Percentiles rank a stretch among this genome's conserved stretches.
Conservation (phyloP, 2,329 filamentous ascomycete species). For the Aspergillus amoenus region DNA sequence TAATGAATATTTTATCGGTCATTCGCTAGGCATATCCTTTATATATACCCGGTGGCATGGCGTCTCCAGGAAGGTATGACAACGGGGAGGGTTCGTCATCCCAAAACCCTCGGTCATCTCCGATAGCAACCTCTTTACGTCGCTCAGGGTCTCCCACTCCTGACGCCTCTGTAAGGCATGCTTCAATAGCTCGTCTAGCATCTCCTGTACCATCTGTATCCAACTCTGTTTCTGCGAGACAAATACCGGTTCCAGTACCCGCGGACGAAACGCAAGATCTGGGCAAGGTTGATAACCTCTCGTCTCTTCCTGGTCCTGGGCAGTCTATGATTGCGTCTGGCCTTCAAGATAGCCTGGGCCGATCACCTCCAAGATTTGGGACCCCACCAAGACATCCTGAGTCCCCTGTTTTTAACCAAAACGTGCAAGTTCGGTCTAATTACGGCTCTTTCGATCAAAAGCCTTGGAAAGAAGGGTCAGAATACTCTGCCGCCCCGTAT, state of each 20-base stretch:
- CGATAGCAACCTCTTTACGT: slow-evolving; percentile 32
- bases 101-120: slow-evolving; percentile 31
- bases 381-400: slow-evolving; percentile 53
- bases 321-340: slow-evolving; percentile 86
- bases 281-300: slow-evolving; percentile 57
- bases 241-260: slow-evolving; percentile 42
- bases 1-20: not conserved
- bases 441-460: slow-evolving; percentile 84
- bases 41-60: slow-evolving; percentile 13
- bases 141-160: slow-evolving; percentile 38
- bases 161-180: slow-evolving; percentile 49
- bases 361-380: slow-evolving; percentile 39
- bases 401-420: slow-evolving; percentile 57
- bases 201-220: slow-evolving; percentile 54
- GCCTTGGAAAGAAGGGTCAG: slow-evolving; percentile 49
- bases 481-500: slow-evolving; percentile 58
- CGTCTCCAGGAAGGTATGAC: slow-evolving; percentile 30
- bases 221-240: slow-evolving; percentile 37
- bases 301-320: slow-evolving; percentile 71
- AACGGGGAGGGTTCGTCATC: slow-evolving; percentile 39
- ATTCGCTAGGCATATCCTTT: not conserved
- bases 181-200: slow-evolving; percentile 55
- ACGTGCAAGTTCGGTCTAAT: slow-evolving; percentile 62
- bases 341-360: slow-evolving; percentile 71
- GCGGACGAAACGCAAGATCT: slow-evolving; percentile 60